Evolutionary conservation across 768 basidiomycete genomes (phyloP), one percentile per base, ranked within the genome.

Genomic region (Suillus tomentosus): DNA sequence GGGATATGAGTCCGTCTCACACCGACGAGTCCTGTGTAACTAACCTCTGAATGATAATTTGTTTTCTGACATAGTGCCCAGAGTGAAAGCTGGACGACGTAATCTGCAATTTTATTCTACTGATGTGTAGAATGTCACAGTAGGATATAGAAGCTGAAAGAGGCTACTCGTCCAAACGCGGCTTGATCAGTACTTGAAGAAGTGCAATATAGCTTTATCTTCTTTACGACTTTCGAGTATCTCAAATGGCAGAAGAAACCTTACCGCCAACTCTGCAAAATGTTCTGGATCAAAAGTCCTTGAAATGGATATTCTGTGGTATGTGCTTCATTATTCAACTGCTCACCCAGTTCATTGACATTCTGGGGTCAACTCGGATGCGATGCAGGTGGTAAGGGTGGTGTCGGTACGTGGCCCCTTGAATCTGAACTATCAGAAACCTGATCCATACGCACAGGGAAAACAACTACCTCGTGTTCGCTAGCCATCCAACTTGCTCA

Each of bases 221-320:
- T 24, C 65, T 62, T 54, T 43, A 62, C 61, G 24, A 50, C 61
- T 61, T 51, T 68, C 68, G 63, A 66, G 55, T 37, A 45, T 48
- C 48, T 45, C 65, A 54, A 67, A 88, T 89, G 87, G 73, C 84
- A 43, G 82, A 87, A 62, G 89, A 90, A 70, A 80, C 83, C 2
- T 85, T 96, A 48, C 84, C 86, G 17, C 88, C 96, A 22, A 95
- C 94, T 19, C 87, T 99, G 9, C 94, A 97, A 81, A 98, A 97
- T 74, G 81, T 99, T 57, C 79, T 99, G 37, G 96, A 98, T 77
- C 96, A 99, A 79, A 89, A 85, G 68, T 88, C 89, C 27, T 79
- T 98, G 65, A 97, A 98, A 76, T 99, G 96, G 96, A 98, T 99
- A 73, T 99, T 99, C 75, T 99, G 97, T 73, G 96, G 96, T 87